phyloP scores from a whole-genome alignment of 169 alveolate species.

The Pseudocohnilembus persalinus region DNA sequence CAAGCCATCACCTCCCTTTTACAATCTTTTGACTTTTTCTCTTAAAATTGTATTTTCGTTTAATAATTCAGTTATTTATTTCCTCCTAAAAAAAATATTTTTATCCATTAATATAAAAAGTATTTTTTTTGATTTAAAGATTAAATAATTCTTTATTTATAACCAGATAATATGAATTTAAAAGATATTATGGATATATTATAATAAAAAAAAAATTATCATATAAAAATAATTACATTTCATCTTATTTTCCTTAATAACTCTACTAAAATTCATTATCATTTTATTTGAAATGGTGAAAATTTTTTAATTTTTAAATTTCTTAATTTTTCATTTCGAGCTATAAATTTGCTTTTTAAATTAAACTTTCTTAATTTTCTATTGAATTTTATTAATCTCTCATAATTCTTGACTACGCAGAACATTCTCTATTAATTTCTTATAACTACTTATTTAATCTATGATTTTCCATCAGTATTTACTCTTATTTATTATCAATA shows the following conservation, averaged over 20 bases:
- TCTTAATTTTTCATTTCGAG: neutral
- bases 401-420: neutral
- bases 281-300: neutral
- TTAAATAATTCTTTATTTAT: too few relatives aligned
- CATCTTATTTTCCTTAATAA: neutral
- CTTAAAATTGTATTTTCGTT: neutral
- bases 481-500: too few relatives aligned
- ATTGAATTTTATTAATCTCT: neutral
- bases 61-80: neutral
- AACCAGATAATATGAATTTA: too few relatives aligned
- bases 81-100: neutral
- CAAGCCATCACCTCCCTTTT: neutral
- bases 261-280: neutral
- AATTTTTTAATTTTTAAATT: too few relatives aligned
- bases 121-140: too few relatives aligned
- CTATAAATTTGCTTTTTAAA: too few relatives aligned
- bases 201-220: neutral
- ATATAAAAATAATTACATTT: too few relatives aligned
- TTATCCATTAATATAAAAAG: too few relatives aligned
- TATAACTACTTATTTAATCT: too few relatives aligned
- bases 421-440: neutral
- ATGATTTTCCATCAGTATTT: too few relatives aligned
- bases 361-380: neutral
- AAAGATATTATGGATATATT: neutral
- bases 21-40: neutral